Evolutionary conservation across 257 asterid genomes (phyloP).

Genomic region (Nicotiana obtusifolia): DNA sequence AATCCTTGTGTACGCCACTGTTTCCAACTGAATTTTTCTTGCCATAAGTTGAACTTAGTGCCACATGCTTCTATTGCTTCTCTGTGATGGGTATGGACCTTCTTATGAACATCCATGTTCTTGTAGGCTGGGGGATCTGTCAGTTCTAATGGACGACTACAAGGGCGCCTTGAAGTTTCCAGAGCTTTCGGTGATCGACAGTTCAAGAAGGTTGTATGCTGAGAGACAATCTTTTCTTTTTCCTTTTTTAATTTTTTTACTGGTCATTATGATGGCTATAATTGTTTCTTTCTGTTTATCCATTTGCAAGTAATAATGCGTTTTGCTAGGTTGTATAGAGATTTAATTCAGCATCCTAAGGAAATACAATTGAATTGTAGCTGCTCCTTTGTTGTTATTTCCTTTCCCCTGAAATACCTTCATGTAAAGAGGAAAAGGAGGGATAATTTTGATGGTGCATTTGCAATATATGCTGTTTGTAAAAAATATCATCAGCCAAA

Average conservation of each 20-base stretch:
- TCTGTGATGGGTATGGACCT: neutral
- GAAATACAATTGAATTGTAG: neutral
- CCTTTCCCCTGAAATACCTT: neutral
- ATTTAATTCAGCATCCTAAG: neutral
- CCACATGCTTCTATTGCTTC: neutral
- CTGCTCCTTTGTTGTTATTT: neutral
- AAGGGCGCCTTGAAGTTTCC: conserved; percentile 93
- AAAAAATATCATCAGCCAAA: no score
- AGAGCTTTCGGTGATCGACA: conserved; percentile 93
- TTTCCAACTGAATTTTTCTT: neutral
- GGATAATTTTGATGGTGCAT: no score
- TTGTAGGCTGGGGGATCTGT: conserved; percentile 86
- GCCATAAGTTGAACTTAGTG: neutral
- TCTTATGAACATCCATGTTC: conserved; percentile 14
- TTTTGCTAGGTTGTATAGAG: neutral
- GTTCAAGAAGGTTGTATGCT: conserved; percentile 67
- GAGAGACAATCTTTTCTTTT: neutral
- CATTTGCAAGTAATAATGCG: neutral
- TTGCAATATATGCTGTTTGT: no score
- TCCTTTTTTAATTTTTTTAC: neutral
- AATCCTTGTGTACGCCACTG: no score
- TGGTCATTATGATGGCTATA: neutral
- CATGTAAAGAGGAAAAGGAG: neutral
- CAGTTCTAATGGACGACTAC: conserved; percentile 80
- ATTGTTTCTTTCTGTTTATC: neutral